Evolutionary conservation across 805 yeast genomes (phyloP).

Genomic region (Zygoascus tannicola): DNA sequence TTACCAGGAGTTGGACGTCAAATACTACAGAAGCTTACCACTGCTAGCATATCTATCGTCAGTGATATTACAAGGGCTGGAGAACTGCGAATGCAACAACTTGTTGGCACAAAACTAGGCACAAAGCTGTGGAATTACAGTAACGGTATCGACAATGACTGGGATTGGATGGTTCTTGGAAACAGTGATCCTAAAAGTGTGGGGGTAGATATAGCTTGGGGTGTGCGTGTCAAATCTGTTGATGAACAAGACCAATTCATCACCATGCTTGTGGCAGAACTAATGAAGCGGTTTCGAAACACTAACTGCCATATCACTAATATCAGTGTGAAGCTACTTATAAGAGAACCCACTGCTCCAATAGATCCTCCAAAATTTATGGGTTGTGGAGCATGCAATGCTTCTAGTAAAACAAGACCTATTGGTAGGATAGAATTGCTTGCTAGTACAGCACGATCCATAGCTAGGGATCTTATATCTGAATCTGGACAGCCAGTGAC

Average conservation of each 20-base stretch:
- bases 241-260: constrained; percentile 60
- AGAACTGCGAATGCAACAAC: constrained; percentile 30
- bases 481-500: constrained; percentile 48
- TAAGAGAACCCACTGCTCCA: constrained; percentile 58
- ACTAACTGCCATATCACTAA: constrained; percentile 43
- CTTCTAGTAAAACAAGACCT: constrained; percentile 46
- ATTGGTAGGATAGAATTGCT: constrained; percentile 40
- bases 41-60: constrained; percentile 29
- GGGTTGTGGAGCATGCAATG: constrained; percentile 78
- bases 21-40: constrained; percentile 38
- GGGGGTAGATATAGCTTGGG: constrained; percentile 87
- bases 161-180: constrained; percentile 42
- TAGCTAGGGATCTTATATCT: constrained; percentile 47
- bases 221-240: constrained; percentile 59
- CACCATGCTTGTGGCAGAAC: constrained; percentile 46
- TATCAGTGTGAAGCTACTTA: constrained; percentile 58
- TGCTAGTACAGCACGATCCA: constrained; percentile 53
- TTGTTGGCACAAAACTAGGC: constrained; percentile 68
- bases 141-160: constrained; percentile 51
- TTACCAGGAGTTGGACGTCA: constrained; percentile 36
- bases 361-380: constrained; percentile 65
- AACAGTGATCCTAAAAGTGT: constrained; percentile 50
- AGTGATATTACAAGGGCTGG: constrained; percentile 32
- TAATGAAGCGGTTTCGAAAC: constrained; percentile 43
- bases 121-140: constrained; percentile 48